phyloP scores from a whole-genome alignment of 345 rosid species.

The Fremontodendron californicum region DNA sequence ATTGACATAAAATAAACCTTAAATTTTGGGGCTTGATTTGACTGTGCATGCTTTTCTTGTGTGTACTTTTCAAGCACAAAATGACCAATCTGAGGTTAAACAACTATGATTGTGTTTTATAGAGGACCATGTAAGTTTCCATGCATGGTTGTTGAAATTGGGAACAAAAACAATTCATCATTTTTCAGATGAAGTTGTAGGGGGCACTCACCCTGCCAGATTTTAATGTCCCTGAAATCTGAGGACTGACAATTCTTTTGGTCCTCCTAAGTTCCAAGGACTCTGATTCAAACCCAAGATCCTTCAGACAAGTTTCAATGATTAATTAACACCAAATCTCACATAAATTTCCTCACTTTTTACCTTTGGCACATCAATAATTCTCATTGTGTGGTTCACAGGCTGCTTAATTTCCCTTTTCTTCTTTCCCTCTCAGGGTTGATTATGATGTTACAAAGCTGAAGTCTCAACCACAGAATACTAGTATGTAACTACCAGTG shows the following conservation, averaged over 20 bases:
- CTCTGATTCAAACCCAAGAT: background rate
- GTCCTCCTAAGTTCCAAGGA: background rate
- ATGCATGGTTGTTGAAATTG: slow-evolving; percentile 37
- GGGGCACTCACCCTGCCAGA: slow-evolving; percentile 9
- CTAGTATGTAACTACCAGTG: background rate
- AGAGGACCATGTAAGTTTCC: slow-evolving; percentile 24
- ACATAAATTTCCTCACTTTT: background rate
- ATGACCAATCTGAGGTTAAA: background rate
- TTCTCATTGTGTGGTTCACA: background rate
- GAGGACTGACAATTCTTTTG: slow-evolving; percentile 10
- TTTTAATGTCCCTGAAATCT: slow-evolving; percentile 16
- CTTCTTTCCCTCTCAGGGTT: background rate
- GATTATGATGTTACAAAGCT: background rate
- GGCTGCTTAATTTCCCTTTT: background rate
- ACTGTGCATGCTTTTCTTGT: background rate
- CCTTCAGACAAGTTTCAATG: background rate
- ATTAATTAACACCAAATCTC: background rate
- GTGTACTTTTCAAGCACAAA: slow-evolving; percentile 1
- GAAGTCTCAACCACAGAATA: background rate
- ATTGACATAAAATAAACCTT: background rate
- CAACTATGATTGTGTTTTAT: background rate
- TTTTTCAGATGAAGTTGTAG: slow-evolving; percentile 16
- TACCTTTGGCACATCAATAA: background rate
- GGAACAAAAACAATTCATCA: slow-evolving; percentile 29
- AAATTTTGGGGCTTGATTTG: background rate